phyloP scores from a whole-genome alignment of 2,329 filamentous ascomycete species.

The Aschersonia sp. region DNA sequence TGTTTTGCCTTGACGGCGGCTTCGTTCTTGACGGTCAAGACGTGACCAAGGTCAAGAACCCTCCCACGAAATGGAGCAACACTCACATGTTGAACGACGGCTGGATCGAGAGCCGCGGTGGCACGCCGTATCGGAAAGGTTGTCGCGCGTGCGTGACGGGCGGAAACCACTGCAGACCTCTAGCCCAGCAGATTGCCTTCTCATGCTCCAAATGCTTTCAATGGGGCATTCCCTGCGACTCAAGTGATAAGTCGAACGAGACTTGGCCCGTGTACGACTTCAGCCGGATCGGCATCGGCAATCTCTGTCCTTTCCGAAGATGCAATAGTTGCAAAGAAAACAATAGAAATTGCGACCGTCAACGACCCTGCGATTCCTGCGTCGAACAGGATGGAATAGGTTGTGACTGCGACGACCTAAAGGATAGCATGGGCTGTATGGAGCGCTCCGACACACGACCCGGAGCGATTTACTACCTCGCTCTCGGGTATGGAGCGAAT shows the following conservation, averaged over 20 bases:
- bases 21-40: slow-evolving; percentile 4
- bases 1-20: slow-evolving; percentile 9
- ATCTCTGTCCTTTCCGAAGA: slow-evolving; percentile 10
- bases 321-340: slow-evolving; percentile 11
- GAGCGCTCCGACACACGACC: slow-evolving; percentile 5
- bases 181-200: slow-evolving; percentile 3
- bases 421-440: slow-evolving; percentile 7
- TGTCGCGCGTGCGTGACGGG: slow-evolving; percentile 7
- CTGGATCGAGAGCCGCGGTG: slow-evolving; percentile 7
- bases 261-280: slow-evolving; percentile 13
- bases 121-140: slow-evolving; percentile 5
- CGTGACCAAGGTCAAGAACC: not conserved
- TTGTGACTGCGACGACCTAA: slow-evolving; percentile 4
- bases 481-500: slow-evolving; percentile 12
- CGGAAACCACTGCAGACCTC: slow-evolving; percentile 8
- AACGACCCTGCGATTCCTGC: slow-evolving; percentile 23
- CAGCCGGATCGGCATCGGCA: slow-evolving; percentile 17
- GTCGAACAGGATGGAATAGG: slow-evolving; percentile 2
- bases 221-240: slow-evolving; percentile 15
- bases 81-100: slow-evolving; percentile 4
- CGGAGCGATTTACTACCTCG: slow-evolving; percentile 20
- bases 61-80: slow-evolving; percentile 7
- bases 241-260: not conserved
- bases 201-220: slow-evolving; percentile 14
- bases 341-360: slow-evolving; percentile 17